These are phyloP conservation scores for Colletotrichum kahawae DNA, from an alignment of 2,329 filamentous ascomycete species.

Conservation along the genomic window DNA sequence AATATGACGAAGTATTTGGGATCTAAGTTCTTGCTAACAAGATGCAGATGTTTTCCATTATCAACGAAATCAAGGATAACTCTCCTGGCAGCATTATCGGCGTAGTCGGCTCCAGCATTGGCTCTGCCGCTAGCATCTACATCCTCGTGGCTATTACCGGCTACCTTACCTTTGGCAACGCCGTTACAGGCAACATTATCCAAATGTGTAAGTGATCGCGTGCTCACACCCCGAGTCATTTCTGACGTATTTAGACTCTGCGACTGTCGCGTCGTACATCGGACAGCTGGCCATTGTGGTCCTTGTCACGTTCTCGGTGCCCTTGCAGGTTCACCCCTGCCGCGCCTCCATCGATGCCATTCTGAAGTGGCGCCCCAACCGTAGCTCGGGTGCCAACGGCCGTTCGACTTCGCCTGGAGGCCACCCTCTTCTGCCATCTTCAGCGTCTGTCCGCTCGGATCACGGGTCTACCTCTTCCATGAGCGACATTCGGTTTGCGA, in stretches of 20 bases:
- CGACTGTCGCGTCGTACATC: constrained; percentile 84
- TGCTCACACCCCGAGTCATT: background rate
- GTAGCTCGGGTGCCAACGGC: constrained; percentile 40
- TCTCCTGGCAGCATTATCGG: constrained; percentile 76
- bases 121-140: constrained; percentile 85
- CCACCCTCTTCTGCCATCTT: constrained; percentile 46
- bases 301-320: constrained; percentile 95
- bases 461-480: constrained; percentile 67
- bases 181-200: constrained; percentile 90
- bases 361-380: constrained; percentile 83
- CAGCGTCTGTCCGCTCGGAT: constrained; percentile 48
- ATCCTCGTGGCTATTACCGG: constrained; percentile 92
- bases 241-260: constrained; percentile 54
- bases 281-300: constrained; percentile 95
- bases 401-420: constrained; percentile 46
- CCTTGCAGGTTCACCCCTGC: constrained; percentile 94
- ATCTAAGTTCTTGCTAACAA: constrained; percentile 29
- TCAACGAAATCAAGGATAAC: constrained; percentile 92
- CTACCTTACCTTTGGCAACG: constrained; percentile 93
- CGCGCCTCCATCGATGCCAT: constrained; percentile 94
- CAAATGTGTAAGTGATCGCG: constrained; percentile 73
- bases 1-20: background rate
- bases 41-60: constrained; percentile 91
- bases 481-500: constrained; percentile 85
- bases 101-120: constrained; percentile 85